Percentiles rank a stretch among this genome's conserved stretches.
These are phyloP conservation scores for Phytopythium oedochilum DNA, from an alignment of 352 stramenopile species.

Conservation along the genomic window DNA sequence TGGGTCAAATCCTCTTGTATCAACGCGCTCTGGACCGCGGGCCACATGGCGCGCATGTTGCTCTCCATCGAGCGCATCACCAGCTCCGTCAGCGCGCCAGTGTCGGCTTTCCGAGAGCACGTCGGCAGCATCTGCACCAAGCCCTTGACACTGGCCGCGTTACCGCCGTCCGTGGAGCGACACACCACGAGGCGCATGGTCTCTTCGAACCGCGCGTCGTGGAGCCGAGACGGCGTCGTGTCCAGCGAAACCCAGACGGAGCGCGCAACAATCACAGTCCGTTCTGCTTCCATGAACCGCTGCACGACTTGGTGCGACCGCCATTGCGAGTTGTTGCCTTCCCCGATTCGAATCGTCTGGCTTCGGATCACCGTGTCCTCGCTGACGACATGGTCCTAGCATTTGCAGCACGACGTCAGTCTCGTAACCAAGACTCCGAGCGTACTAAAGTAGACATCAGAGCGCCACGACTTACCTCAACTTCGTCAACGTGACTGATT, in stretches of 20 bases:
- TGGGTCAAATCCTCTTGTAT: conserved; percentile 2
- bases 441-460: too few species aligned
- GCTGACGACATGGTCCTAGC: not conserved
- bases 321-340: not conserved
- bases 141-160: not conserved
- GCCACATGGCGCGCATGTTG: conserved; percentile 3
- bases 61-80: not conserved
- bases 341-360: not conserved
- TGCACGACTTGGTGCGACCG: not conserved
- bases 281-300: not conserved
- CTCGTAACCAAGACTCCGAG: too few species aligned
- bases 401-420: too few species aligned
- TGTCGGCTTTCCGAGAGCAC: not conserved
- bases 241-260: not conserved
- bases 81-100: conserved; percentile 1
- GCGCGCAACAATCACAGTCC: not conserved
- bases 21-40: conserved; percentile 1
- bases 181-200: not conserved
- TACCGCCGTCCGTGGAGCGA: not conserved
- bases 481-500: not conserved
- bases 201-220: not conserved
- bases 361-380: not conserved
- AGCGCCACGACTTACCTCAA: conserved; percentile 3
- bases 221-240: not conserved
- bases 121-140: not conserved